phyloP scores from a whole-genome alignment of 2,329 filamentous ascomycete genomes.

The Pseudogymnoascus sp. region DNA sequence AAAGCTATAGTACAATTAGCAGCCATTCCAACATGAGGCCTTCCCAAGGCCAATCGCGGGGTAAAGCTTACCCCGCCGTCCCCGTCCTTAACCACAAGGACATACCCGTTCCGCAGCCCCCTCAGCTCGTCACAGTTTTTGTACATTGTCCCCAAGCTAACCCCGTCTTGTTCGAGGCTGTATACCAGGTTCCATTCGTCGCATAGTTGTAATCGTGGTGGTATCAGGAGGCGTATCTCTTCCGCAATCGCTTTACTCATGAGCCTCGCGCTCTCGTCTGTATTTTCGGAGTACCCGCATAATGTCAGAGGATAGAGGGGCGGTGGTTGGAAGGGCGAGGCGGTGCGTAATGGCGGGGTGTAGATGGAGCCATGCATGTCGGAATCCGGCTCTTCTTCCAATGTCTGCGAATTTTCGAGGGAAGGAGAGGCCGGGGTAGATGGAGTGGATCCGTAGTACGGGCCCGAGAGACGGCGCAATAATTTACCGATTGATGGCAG shows the following conservation, averaged over 20 bases:
- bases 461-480: conserved; percentile 58
- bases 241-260: conserved; percentile 72
- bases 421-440: neutral
- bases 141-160: conserved; percentile 80
- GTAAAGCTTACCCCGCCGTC: conserved; percentile 57
- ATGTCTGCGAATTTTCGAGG: conserved; percentile 1
- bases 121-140: conserved; percentile 63
- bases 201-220: conserved; percentile 75
- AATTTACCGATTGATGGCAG: conserved; percentile 27
- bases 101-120: conserved; percentile 72
- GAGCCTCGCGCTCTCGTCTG: conserved; percentile 53
- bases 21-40: neutral
- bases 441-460: neutral
- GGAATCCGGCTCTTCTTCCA: neutral
- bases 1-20: conserved; percentile 45
- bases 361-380: conserved; percentile 16
- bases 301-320: conserved; percentile 76
- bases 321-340: conserved; percentile 78
- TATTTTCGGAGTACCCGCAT: conserved; percentile 56
- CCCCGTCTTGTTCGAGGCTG: conserved; percentile 85
- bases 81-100: conserved; percentile 77
- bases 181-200: conserved; percentile 85
- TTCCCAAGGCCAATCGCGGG: neutral
- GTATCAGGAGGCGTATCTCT: conserved; percentile 84
- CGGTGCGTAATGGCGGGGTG: conserved; percentile 42